Conservation (phyloP, 139 green algal species). For the Tetradesmus lagerheimii region DNA sequence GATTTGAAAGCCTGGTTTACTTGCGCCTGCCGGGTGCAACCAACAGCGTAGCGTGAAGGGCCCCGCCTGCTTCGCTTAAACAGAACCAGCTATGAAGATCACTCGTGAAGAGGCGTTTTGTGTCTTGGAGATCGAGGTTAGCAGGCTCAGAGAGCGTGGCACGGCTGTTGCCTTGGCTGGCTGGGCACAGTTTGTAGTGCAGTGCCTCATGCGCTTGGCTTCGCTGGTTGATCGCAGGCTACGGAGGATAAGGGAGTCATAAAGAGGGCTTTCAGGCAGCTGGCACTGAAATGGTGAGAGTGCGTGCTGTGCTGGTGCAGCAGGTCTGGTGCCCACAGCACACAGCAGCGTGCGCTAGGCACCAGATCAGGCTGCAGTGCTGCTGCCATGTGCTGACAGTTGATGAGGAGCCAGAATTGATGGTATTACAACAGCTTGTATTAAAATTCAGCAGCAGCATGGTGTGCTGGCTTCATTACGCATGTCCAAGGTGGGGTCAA, state of each 20-base stretch:
- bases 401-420: not conserved
- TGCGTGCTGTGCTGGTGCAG: not conserved
- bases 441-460: too few species aligned
- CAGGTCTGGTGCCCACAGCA: not conserved
- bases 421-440: too few species aligned
- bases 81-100: slow-evolving; percentile 17
- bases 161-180: not conserved
- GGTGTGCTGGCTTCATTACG: too few species aligned
- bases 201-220: not conserved
- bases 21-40: not conserved
- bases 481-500: too few species aligned
- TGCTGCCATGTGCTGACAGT: not conserved
- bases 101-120: slow-evolving; percentile 2
- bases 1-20: not conserved
- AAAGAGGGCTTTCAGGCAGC: slow-evolving; percentile 52
- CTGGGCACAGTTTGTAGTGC: not conserved
- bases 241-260: slow-evolving; percentile 46
- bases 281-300: slow-evolving; percentile 57
- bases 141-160: not conserved
- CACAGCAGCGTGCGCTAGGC: not conserved
- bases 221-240: not conserved
- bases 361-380: not conserved
- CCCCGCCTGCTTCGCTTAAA: not conserved
- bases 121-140: slow-evolving; percentile 25
- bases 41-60: not conserved